Base-by-base conservation (phyloP, 805 yeast species). In the Yarrowia sp. region DNA sequence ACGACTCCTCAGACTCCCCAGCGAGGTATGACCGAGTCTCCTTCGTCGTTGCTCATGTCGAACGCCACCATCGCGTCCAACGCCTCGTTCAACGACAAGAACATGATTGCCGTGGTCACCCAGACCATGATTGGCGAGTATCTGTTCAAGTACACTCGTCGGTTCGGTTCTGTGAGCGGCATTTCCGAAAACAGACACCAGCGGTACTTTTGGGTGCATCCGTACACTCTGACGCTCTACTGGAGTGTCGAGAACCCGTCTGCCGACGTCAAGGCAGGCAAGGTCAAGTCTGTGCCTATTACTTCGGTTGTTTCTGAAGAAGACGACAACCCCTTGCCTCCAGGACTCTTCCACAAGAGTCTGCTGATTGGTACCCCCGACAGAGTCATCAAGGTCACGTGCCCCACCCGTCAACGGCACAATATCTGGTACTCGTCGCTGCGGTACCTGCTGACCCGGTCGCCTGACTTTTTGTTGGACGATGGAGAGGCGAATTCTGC, bases 121-220 rank as follows among this genome's bases (percentile, higher is more conserved):
- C 98, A 94, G 78, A 90, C 95, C 4, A 92, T 94, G 53, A 90
- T 93, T 77, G 99, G 99, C 66, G 98, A 94, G 76, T 91, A 87
- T 72, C 81, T 93, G 69, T 88, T 84, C 84, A 94, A 94, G 78
- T 93, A 93, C 76, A 91, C 89, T 77, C 87, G 95, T 70, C 86
- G 87, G 70, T 89, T 92, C 15, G 81, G 91, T 63, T 88, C 91
- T 46, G 78, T 83, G 8, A 74, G 74, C 52, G 83, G 89, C 1
- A 83, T 91, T 22, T 85, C 94, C 0, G 95, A 92, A 64, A 85
- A 85, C 50, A 85, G 97, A 70, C 99, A 94, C 75, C 95, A 90
- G 75, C 84, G 98, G 72, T 94, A 86, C 80, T 94, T 94, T 83
- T 95, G 98, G 98, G 86, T 95, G 55, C 97, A 94, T 78, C 98